These are phyloP conservation scores for Fusarium sulawesiense DNA, from an alignment of 2,329 filamentous ascomycete genomes.

Conservation along the genomic window DNA sequence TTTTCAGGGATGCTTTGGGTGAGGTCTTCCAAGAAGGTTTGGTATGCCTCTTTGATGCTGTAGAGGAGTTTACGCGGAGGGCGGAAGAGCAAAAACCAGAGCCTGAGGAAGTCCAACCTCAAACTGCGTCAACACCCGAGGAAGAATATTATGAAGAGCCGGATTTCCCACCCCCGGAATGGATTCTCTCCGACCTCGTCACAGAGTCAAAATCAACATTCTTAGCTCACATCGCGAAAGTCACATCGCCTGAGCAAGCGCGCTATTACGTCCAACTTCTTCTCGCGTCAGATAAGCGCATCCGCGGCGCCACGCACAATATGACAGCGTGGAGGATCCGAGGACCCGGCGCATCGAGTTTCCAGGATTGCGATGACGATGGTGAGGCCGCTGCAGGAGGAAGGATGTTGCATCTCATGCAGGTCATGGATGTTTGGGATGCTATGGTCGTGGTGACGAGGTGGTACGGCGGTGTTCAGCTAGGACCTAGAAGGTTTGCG, in stretches of 20 bases:
- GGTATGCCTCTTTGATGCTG: slow-evolving; percentile 91
- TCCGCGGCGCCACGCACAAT: slow-evolving; percentile 91
- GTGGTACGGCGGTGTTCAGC: slow-evolving; percentile 93
- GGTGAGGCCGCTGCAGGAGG: slow-evolving; percentile 93
- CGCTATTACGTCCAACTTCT: slow-evolving; percentile 78
- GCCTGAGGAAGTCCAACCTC: slow-evolving; percentile 41
- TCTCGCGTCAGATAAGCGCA: slow-evolving; percentile 83
- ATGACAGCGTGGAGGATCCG: slow-evolving; percentile 93
- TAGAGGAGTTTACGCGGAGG: slow-evolving; percentile 75
- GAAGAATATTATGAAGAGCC: slow-evolving; percentile 27
- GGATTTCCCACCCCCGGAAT: slow-evolving; percentile 55
- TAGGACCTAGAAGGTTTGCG: slow-evolving; percentile 90
- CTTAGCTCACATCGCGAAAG: slow-evolving; percentile 78
- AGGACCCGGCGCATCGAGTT: slow-evolving; percentile 64
- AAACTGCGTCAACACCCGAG: slow-evolving; percentile 22
- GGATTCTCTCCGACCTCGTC: slow-evolving; percentile 79
- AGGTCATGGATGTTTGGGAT: slow-evolving; percentile 94
- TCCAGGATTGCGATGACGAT: slow-evolving; percentile 95
- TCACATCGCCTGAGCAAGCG: slow-evolving; percentile 77
- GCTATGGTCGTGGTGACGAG: slow-evolving; percentile 91
- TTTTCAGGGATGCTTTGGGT: slow-evolving; percentile 74
- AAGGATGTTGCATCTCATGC: slow-evolving; percentile 87
- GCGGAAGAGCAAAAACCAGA: slow-evolving; percentile 50
- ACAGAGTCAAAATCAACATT: slow-evolving; percentile 91
- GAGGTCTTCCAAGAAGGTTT: slow-evolving; percentile 77